These are phyloP conservation scores for Neopestalotiopsis sp. DNA, from an alignment of 2,329 filamentous ascomycete species.

Conservation along the genomic window DNA sequence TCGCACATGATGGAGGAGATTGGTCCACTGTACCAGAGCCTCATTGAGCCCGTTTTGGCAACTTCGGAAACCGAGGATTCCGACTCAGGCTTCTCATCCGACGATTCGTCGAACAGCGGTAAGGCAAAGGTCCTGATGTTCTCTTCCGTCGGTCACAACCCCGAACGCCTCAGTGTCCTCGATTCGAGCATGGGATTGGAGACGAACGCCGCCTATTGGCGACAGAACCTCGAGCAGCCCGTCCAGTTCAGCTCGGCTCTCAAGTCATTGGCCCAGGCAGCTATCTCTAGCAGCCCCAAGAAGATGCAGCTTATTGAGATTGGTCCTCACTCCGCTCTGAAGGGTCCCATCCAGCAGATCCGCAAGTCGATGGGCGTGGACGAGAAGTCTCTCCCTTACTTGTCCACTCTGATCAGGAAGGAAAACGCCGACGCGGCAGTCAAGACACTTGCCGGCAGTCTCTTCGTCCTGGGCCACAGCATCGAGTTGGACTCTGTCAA, in stretches of 20 bases:
- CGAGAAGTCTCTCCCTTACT: neutral
- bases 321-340: conserved; percentile 9
- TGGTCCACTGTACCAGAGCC: conserved; percentile 18
- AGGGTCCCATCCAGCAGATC: conserved; percentile 14
- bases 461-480: neutral
- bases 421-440: neutral
- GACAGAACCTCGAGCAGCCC: conserved; percentile 7
- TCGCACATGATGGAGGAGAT: conserved; percentile 23
- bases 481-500: neutral
- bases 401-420: neutral
- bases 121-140: neutral
- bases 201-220: neutral
- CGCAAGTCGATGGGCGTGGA: neutral
- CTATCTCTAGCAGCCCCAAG: conserved; percentile 21
- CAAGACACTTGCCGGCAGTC: conserved; percentile 3
- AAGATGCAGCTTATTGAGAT: conserved; percentile 15
- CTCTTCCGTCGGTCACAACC: conserved; percentile 6
- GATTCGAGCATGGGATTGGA: neutral
- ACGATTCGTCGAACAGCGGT: neutral
- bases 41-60: neutral
- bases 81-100: neutral
- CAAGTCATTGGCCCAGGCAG: too few relatives aligned
- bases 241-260: conserved; percentile 11
- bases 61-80: neutral
- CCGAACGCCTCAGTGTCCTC: neutral